Percentiles rank a stretch among this genome's conserved stretches.
Evolutionary conservation across 495 filamentous ascomycete species (phyloP).

Genomic region (Aspergillus heteromorphus): DNA sequence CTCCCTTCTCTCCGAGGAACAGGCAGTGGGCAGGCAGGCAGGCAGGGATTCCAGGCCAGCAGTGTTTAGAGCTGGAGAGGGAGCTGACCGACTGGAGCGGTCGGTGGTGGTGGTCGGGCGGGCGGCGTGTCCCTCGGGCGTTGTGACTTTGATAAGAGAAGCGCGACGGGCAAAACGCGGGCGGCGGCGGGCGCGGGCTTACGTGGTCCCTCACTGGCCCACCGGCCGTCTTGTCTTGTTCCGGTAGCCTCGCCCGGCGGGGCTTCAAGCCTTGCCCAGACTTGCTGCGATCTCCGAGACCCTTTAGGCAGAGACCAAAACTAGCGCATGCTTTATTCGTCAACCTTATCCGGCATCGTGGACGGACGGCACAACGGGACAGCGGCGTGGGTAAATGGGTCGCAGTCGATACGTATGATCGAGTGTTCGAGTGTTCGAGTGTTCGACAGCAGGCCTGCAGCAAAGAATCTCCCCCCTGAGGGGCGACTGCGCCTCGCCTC

Average conservation of each 20-base stretch:
- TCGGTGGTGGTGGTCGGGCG: too few species aligned
- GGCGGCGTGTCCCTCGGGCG: background rate
- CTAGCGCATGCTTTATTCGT: background rate
- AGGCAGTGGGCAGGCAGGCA: too few species aligned
- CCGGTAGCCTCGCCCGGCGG: background rate
- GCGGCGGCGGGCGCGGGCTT: background rate
- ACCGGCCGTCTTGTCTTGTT: background rate
- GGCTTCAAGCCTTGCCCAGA: background rate
- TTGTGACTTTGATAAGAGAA: background rate
- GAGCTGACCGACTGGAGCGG: too few species aligned
- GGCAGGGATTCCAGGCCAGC: too few species aligned
- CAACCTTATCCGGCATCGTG: background rate
- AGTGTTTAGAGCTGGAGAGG: too few species aligned
- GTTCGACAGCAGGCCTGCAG: too few species aligned
- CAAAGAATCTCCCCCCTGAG: too few species aligned
- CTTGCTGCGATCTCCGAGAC: background rate
- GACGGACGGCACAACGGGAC: too few species aligned
- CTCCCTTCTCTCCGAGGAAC: too few species aligned
- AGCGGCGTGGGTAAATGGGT: too few species aligned
- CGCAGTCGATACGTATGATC: too few species aligned
- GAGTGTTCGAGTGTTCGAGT: too few species aligned
- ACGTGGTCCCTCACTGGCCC: background rate
- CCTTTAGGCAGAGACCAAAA: background rate
- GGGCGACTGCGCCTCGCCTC: background rate
- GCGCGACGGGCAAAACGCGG: background rate